These are phyloP conservation scores for Lizonia empirigonia DNA, from an alignment of 2,329 filamentous ascomycete genomes.

Conservation along the genomic window DNA sequence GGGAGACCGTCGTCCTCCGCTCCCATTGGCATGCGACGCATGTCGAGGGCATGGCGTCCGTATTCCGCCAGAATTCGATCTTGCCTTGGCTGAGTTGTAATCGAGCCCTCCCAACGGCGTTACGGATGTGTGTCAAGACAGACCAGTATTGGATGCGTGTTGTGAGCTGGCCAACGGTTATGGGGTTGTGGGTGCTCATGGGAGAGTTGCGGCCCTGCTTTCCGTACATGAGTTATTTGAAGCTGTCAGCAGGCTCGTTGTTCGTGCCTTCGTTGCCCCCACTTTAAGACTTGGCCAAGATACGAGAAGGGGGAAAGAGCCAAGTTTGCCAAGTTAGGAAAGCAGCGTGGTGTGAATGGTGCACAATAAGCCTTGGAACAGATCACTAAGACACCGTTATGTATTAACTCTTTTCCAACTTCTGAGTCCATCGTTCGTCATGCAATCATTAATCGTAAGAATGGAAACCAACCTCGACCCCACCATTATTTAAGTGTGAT, in stretches of 20 bases:
- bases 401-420: background rate
- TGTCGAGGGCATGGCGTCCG: background rate
- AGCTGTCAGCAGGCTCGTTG: background rate
- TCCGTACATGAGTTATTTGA: background rate
- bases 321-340: background rate
- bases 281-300: too few relatives aligned
- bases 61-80: background rate
- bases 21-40: background rate
- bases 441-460: conserved; percentile 9
- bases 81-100: background rate
- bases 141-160: background rate
- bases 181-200: background rate
- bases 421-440: background rate
- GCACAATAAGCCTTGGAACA: background rate
- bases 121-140: background rate
- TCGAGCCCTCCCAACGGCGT: background rate
- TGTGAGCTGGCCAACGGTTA: background rate
- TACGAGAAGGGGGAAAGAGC: too few relatives aligned
- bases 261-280: background rate
- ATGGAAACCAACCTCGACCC: background rate
- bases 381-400: conserved; percentile 3
- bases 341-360: background rate
- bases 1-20: background rate
- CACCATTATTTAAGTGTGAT: background rate
- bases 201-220: background rate